Percentiles rank a stretch among this genome's conserved stretches.
These are phyloP conservation scores for Ceratobasidium sp. DNA, from an alignment of 1,284 basidiomycete species.

Conservation along the genomic window DNA sequence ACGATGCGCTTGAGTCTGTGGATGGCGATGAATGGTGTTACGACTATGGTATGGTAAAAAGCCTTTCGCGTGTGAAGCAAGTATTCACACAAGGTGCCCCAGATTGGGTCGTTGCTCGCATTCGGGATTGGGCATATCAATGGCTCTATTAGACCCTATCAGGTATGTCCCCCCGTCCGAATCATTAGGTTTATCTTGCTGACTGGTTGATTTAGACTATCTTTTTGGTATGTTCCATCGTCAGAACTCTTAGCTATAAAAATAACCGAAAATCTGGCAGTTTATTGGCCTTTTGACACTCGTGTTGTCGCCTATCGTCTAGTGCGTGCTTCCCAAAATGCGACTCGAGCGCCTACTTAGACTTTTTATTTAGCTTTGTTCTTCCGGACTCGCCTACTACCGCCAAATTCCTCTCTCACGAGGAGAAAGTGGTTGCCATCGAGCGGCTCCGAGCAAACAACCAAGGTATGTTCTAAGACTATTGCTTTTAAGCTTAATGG, in stretches of 20 bases:
- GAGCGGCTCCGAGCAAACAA: slow-evolving; percentile 58
- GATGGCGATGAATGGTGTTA: slow-evolving; percentile 61
- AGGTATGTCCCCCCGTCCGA: too few relatives aligned
- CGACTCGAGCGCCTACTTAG: neutral
- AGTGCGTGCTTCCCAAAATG: slow-evolving; percentile 55
- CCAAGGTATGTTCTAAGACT: slow-evolving; percentile 52
- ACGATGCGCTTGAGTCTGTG: slow-evolving; percentile 62
- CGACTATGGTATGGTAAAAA: slow-evolving; percentile 53
- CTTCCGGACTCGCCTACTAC: slow-evolving; percentile 46
- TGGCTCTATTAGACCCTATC: slow-evolving; percentile 58
- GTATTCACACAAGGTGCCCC: neutral
- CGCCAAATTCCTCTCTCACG: slow-evolving; percentile 56
- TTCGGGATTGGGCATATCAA: slow-evolving; percentile 63
- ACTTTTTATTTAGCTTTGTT: slow-evolving; percentile 16
- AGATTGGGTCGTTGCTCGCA: slow-evolving; percentile 60
- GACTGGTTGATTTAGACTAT: slow-evolving; percentile 10
- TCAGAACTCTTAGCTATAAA: neutral
- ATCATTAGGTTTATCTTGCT: too few relatives aligned
- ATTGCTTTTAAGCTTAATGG: neutral
- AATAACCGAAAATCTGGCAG: slow-evolving; percentile 59
- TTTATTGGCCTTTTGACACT: slow-evolving; percentile 65
- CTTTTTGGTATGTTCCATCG: slow-evolving; percentile 16
- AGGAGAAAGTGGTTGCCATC: slow-evolving; percentile 58
- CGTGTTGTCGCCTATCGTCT: slow-evolving; percentile 62
- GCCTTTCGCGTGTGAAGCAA: neutral